phyloP scores from a whole-genome alignment of 257 asterid genomes.

The Perilla frutescens region DNA sequence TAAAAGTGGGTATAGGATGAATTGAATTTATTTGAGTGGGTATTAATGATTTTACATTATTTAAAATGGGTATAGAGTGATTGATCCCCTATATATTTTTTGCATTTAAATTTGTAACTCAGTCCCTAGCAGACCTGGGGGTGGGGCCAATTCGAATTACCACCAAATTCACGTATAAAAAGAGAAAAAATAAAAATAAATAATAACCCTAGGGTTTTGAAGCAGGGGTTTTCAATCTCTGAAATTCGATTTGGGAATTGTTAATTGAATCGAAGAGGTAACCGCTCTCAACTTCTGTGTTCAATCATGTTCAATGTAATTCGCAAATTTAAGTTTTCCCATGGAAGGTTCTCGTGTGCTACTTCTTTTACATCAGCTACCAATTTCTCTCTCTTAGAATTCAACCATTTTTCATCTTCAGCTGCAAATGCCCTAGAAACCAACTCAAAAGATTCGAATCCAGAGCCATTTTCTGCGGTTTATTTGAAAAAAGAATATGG shows the following conservation, averaged over 20 bases:
- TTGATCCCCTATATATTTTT: too few species aligned
- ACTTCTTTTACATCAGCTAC: too few species aligned
- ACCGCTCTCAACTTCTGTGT: not conserved
- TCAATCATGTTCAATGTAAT: slow-evolving; percentile 24
- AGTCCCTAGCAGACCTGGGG: too few species aligned
- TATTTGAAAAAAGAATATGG: slow-evolving; percentile 28
- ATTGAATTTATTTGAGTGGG: too few species aligned
- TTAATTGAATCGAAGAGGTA: slow-evolving; percentile 8
- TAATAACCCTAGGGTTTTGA: too few species aligned
- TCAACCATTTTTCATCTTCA: slow-evolving; percentile 7
- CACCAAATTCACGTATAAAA: too few species aligned
- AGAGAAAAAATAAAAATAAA: too few species aligned
- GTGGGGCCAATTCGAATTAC: too few species aligned
- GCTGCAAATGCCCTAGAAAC: not conserved
- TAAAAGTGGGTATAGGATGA: too few species aligned
- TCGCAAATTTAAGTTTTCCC: not conserved
- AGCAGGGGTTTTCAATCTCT: not conserved
- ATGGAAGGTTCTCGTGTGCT: not conserved
- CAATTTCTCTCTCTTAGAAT: not conserved
- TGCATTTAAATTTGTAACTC: too few species aligned
- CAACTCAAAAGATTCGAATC: not conserved
- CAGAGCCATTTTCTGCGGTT: slow-evolving; percentile 18
- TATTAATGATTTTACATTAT: too few species aligned
- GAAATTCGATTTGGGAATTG: not conserved
- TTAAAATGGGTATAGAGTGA: too few species aligned